Base-by-base conservation (phyloP, 768 basidiomycete genomes). In the Mycena crocata region DNA sequence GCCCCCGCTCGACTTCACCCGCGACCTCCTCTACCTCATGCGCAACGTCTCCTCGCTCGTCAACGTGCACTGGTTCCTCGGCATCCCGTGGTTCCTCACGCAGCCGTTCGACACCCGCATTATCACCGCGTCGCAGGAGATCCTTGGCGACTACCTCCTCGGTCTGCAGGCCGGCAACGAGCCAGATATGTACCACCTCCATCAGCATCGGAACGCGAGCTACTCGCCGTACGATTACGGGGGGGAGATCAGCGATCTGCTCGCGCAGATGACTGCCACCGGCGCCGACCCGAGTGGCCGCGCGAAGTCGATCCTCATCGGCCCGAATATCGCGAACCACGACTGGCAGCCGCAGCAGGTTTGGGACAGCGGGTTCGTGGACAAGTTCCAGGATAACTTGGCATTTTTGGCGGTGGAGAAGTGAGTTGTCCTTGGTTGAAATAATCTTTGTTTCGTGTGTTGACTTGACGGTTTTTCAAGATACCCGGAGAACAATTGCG, bases 11-110 rank as follows among this genome's bases (percentile, higher is more conserved):
- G 76, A 83, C 34, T 80, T 86, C 50, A 84, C 86, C 2, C 71
- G 80, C 0, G 85, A 86, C 49, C 76, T 90, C n/a, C 78, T 90
- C 64, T 83, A 85, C 70, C 76, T 84, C 52, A 82, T 88, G 75
- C 68, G 75, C 1, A 86, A 87, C 60, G 78, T 87, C 51, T 82
- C 83, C 0, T 64, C 79, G 6, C 65, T 85, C 1, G 78, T 84
- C 40, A 78, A 79, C 58, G 78, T 82, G 3, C 77, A 85, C 49
- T 88, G 87, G 87, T 86, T 82, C 72, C 75, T 83, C 39, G 81
- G 81, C 71, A 60, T 60, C 19, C 62, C 65, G 9, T 66, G 58
- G 58, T 56, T 61, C 52, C 31, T 39, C 46, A 66, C 65, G 17
- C 7, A 55, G 26, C 55, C 56, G 4, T 62, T 68, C 34, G 34